Evolutionary conservation across 257 asterid genomes (phyloP).

Genomic region (Nicotiana tomentosiformis): DNA sequence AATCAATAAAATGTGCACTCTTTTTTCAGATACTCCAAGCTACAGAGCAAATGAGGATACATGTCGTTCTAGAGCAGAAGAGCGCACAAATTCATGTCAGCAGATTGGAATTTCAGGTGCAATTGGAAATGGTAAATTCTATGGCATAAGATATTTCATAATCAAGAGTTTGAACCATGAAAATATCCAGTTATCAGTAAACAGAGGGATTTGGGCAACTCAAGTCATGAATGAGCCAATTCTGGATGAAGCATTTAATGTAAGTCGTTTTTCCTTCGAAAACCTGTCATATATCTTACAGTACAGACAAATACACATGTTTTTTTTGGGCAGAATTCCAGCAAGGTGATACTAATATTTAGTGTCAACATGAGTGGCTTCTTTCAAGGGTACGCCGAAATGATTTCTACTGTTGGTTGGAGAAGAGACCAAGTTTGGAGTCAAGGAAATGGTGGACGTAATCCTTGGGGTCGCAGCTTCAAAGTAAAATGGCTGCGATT

Average conservation of each 20-base stretch:
- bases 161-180: slow-evolving; percentile 93
- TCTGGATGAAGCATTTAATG: slow-evolving; percentile 93
- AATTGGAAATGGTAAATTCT: slow-evolving; percentile 39
- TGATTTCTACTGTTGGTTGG: slow-evolving; percentile 86
- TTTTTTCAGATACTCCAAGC: slow-evolving; percentile 43
- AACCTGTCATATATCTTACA: not conserved
- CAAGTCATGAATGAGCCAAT: slow-evolving; percentile 97
- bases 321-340: slow-evolving; percentile 60
- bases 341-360: slow-evolving; percentile 90
- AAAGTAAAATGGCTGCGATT: slow-evolving; percentile 79
- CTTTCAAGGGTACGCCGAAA: slow-evolving; percentile 99
- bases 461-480: slow-evolving; percentile 92
- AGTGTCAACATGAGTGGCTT: slow-evolving; percentile 97
- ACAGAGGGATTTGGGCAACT: slow-evolving; percentile 95
- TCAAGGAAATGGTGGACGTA: slow-evolving; percentile 64
- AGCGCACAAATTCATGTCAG: slow-evolving; percentile 34
- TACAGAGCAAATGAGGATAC: slow-evolving; percentile 43
- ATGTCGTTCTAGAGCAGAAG: slow-evolving; percentile 47
- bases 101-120: slow-evolving; percentile 45
- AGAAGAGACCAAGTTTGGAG: slow-evolving; percentile 82
- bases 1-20: slow-evolving; percentile 20
- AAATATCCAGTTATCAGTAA: slow-evolving; percentile 71
- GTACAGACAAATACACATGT: slow-evolving; percentile 3
- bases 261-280: slow-evolving; percentile 33
- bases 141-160: slow-evolving; percentile 67